A percentile compares a stretch with the other conserved stretches of the same genome.
Conservation (phyloP, 2,329 filamentous ascomycete genomes). For the Paracoccidioides brasiliensis region DNA sequence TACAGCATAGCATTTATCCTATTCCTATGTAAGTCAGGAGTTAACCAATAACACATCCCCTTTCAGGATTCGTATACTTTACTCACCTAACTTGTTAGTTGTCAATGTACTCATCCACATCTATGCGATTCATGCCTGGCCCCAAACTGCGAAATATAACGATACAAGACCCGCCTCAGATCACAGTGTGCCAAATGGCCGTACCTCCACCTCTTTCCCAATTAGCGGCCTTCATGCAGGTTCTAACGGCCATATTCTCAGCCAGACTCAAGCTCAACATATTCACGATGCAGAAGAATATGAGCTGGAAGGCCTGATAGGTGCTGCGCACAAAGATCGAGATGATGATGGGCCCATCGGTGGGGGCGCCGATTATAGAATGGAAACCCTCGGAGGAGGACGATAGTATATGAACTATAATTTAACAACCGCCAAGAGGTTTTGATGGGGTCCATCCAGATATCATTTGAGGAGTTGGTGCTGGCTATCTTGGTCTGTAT, state of each 20-base stretch:
- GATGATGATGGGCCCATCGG: conserved; percentile 18
- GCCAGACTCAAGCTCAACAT: conserved; percentile 33
- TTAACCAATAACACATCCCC: neutral
- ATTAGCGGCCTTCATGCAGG: conserved; percentile 15
- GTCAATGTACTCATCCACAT: conserved; percentile 73
- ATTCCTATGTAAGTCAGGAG: conserved; percentile 58
- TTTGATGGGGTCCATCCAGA: no score
- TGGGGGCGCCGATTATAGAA: neutral
- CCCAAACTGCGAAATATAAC: conserved; percentile 20
- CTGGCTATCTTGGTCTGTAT: no score
- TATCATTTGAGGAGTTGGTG: no score
- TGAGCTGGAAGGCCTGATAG: conserved; percentile 72
- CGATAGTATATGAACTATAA: neutral
- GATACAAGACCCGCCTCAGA: conserved; percentile 3
- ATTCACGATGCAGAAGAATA: conserved; percentile 81
- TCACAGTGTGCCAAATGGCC: conserved; percentile 3
- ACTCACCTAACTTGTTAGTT: conserved; percentile 32
- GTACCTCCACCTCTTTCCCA: conserved; percentile 2
- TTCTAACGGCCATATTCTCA: conserved; percentile 34
- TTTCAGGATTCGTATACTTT: neutral
- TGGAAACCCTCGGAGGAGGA: neutral
- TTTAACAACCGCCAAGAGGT: neutral
- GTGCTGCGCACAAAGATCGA: conserved; percentile 15
- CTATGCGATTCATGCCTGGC: conserved; percentile 55
- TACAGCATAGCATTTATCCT: conserved; percentile 82